phyloP scores from a whole-genome alignment of 2,329 filamentous ascomycete species.

The Verticillium dahliae region DNA sequence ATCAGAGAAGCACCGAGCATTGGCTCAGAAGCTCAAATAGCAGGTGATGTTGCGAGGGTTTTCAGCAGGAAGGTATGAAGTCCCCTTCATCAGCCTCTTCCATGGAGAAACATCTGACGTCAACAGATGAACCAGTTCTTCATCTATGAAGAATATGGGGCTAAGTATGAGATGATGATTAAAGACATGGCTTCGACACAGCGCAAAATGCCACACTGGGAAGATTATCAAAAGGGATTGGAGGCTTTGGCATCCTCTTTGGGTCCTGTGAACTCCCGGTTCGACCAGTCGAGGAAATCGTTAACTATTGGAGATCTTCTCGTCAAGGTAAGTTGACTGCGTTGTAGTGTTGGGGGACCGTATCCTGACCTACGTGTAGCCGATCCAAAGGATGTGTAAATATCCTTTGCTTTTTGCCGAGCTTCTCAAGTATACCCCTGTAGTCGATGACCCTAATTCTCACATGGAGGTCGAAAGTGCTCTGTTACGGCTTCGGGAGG shows the following conservation, averaged over 20 bases:
- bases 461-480: constrained; percentile 74
- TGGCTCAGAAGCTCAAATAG: constrained; percentile 51
- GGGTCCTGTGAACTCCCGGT: constrained; percentile 59
- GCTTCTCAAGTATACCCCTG: constrained; percentile 74
- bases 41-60: constrained; percentile 53
- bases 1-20: constrained; percentile 42
- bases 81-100: background rate
- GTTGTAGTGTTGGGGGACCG: background rate
- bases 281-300: constrained; percentile 62
- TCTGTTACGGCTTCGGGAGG: constrained; percentile 64
- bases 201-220: constrained; percentile 65
- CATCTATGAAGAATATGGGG: constrained; percentile 85
- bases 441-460: constrained; percentile 75
- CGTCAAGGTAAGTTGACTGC: constrained; percentile 61
- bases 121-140: constrained; percentile 72
- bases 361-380: constrained; percentile 42
- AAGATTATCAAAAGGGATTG: constrained; percentile 75
- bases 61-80: constrained; percentile 49
- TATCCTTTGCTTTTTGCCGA: constrained; percentile 85
- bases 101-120: background rate
- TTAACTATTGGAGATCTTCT: constrained; percentile 79
- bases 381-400: constrained; percentile 85
- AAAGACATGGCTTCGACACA: constrained; percentile 67
- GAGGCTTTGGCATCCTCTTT: constrained; percentile 75
- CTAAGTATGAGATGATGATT: constrained; percentile 81